These are phyloP conservation scores for Trichoderma cornu-damae DNA, from an alignment of 2,329 filamentous ascomycete genomes.

Conservation along the genomic window DNA sequence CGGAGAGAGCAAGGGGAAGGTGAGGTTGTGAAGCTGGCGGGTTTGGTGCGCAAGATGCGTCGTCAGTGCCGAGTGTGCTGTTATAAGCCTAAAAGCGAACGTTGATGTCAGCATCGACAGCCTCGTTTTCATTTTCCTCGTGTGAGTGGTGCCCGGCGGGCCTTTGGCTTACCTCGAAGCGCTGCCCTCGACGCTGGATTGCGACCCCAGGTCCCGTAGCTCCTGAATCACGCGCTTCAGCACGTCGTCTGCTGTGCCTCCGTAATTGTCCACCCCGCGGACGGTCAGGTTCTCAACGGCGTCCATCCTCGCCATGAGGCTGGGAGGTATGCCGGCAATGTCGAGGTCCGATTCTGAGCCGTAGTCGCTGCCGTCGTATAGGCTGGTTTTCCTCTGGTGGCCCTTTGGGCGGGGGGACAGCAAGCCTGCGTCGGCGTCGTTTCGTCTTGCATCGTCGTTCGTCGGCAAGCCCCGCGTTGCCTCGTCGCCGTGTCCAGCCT, in stretches of 20 bases:
- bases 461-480: slow-evolving; percentile 6
- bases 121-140: too few species aligned
- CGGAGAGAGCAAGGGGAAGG: slow-evolving; percentile 65
- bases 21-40: slow-evolving; percentile 67
- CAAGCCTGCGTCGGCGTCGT: slow-evolving; percentile 40
- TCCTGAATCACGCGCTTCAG: slow-evolving; percentile 63
- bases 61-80: slow-evolving; percentile 67
- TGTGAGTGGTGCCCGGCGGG: neutral
- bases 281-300: slow-evolving; percentile 66
- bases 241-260: slow-evolving; percentile 59
- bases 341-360: slow-evolving; percentile 68
- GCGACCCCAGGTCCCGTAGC: slow-evolving; percentile 67
- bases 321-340: slow-evolving; percentile 60
- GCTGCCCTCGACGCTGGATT: slow-evolving; percentile 66
- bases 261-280: slow-evolving; percentile 60
- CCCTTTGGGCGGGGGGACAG: slow-evolving; percentile 40
- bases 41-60: slow-evolving; percentile 72
- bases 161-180: slow-evolving; percentile 56
- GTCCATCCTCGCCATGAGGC: slow-evolving; percentile 64
- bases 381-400: slow-evolving; percentile 50
- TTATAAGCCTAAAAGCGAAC: slow-evolving; percentile 55
- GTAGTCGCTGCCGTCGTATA: slow-evolving; percentile 70
- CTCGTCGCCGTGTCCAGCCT: neutral
- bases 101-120: neutral
- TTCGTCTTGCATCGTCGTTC: slow-evolving; percentile 32